These are phyloP conservation scores for Whalleya microplaca DNA, from an alignment of 2,329 filamentous ascomycete genomes.

Conservation along the genomic window DNA sequence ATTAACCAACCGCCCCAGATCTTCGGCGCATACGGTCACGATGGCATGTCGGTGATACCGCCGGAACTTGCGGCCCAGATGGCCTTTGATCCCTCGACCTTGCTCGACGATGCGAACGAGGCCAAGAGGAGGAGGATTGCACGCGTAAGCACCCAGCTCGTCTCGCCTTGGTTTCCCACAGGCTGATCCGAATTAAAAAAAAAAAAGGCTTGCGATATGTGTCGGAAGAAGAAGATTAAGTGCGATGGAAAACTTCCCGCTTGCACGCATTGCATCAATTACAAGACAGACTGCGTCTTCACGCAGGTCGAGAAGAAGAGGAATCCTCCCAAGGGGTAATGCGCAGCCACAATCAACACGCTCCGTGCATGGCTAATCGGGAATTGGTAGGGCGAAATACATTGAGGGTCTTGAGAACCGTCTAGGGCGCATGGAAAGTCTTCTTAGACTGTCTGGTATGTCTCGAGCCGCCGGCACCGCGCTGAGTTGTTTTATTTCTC, in stretches of 20 bases:
- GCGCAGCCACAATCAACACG: constrained; percentile 5
- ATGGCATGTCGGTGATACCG: constrained; percentile 62
- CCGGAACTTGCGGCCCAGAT: constrained; percentile 63
- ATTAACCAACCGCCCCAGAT: constrained; percentile 72
- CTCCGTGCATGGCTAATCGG: constrained; percentile 8
- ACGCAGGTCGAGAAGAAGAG: constrained; percentile 99
- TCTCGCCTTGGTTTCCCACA: constrained; percentile 1
- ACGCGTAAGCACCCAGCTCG: constrained; percentile 60
- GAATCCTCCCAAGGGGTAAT: constrained; percentile 92
- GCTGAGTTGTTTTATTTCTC: background rate
- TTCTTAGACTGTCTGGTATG: constrained; percentile 79
- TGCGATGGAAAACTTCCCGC: constrained; percentile 95
- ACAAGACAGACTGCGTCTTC: constrained; percentile 97
- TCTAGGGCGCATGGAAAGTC: constrained; percentile 91
- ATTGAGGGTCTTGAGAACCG: constrained; percentile 96
- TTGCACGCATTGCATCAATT: constrained; percentile 95
- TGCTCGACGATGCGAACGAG: constrained; percentile 73
- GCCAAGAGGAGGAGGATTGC: constrained; percentile 89
- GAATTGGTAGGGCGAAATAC: constrained; percentile 79
- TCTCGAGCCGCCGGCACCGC: constrained; percentile 8
- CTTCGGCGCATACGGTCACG: constrained; percentile 65
- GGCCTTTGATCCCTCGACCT: constrained; percentile 58
- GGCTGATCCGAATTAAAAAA: constrained; percentile 23
- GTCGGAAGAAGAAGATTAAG: constrained; percentile 70
- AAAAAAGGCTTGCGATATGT: constrained; percentile 87